Percentiles rank a stretch among this genome's conserved stretches.
Conservation (phyloP, 2,329 filamentous ascomycete genomes). For the Alternaria metachromatica region DNA sequence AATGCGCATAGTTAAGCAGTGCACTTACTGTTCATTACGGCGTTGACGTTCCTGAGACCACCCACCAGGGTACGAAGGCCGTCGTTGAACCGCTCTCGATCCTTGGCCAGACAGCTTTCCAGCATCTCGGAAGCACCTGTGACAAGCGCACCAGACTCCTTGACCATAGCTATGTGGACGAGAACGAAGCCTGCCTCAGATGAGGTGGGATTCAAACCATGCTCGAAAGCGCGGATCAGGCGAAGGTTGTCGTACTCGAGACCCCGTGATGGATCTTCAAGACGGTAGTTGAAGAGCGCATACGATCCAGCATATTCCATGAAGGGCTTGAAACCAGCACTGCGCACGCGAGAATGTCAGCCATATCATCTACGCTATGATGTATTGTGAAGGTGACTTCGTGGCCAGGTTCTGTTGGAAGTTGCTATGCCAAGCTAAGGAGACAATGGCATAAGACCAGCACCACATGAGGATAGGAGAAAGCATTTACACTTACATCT, state of each 20-base stretch:
- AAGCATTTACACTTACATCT: slow-evolving; percentile 70
- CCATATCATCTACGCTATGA: not conserved
- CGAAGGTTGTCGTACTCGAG: slow-evolving; percentile 70
- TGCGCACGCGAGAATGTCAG: slow-evolving; percentile 41
- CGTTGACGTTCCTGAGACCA: slow-evolving; percentile 74
- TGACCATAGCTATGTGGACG: slow-evolving; percentile 95
- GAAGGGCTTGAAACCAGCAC: slow-evolving; percentile 82
- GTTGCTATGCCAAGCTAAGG: not conserved
- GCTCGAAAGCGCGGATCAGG: slow-evolving; percentile 88
- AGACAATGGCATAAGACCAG: not conserved
- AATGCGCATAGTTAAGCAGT: too few species aligned
- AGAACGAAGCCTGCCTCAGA: slow-evolving; percentile 97
- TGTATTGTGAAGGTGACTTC: not conserved
- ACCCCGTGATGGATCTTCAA: slow-evolving; percentile 63
- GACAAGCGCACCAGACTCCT: slow-evolving; percentile 79
- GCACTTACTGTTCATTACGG: slow-evolving; percentile 73
- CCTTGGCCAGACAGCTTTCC: slow-evolving; percentile 52
- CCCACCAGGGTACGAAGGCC: slow-evolving; percentile 58
- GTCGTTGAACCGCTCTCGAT: slow-evolving; percentile 68
- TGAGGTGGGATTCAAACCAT: slow-evolving; percentile 82
- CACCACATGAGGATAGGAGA: not conserved
- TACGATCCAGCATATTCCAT: slow-evolving; percentile 80
- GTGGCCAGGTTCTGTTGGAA: not conserved
- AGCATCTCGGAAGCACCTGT: slow-evolving; percentile 73
- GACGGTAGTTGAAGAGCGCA: slow-evolving; percentile 67